These are phyloP conservation scores for Penicillium steckii DNA, from an alignment of 495 filamentous ascomycete genomes.

Conservation along the genomic window DNA sequence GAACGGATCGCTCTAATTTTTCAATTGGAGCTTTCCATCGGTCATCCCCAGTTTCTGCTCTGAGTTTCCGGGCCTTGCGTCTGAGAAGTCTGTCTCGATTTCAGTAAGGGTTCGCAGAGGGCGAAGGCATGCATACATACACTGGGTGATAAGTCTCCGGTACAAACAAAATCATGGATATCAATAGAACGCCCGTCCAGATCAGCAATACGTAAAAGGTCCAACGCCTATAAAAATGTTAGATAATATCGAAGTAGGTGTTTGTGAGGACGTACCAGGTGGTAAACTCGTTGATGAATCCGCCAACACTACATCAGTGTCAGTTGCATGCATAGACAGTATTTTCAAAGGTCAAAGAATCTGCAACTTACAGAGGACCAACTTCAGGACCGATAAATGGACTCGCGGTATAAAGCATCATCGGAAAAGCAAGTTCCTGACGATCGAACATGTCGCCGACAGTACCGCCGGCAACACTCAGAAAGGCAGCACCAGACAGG, in stretches of 20 bases:
- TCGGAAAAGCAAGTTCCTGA: conserved; percentile 69
- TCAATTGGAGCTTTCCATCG: conserved; percentile 81
- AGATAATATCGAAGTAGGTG: not conserved
- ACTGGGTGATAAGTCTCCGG: conserved; percentile 90
- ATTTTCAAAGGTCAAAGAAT: not conserved
- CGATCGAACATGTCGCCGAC: conserved; percentile 85
- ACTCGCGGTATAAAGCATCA: conserved; percentile 76
- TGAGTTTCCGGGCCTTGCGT: conserved; percentile 67
- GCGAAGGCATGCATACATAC: conserved; percentile 26
- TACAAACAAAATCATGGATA: conserved; percentile 66
- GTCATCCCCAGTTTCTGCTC: conserved; percentile 75
- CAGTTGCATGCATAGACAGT: conserved; percentile 46
- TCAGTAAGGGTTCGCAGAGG: not conserved
- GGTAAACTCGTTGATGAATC: conserved; percentile 73
- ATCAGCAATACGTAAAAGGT: conserved; percentile 86
- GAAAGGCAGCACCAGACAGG: conserved; percentile 80
- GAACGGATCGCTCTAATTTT: conserved; percentile 67
- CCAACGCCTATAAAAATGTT: conserved; percentile 60
- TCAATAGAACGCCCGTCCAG: conserved; percentile 65
- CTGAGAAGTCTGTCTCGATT: conserved; percentile 57
- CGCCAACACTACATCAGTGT: not conserved
- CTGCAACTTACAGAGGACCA: conserved; percentile 43
- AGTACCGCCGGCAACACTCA: conserved; percentile 87
- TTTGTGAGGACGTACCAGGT: conserved; percentile 53
- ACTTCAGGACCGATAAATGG: conserved; percentile 71